These are phyloP conservation scores for Verticillium isaacii DNA, from an alignment of 2,329 filamentous ascomycete genomes.

Conservation along the genomic window DNA sequence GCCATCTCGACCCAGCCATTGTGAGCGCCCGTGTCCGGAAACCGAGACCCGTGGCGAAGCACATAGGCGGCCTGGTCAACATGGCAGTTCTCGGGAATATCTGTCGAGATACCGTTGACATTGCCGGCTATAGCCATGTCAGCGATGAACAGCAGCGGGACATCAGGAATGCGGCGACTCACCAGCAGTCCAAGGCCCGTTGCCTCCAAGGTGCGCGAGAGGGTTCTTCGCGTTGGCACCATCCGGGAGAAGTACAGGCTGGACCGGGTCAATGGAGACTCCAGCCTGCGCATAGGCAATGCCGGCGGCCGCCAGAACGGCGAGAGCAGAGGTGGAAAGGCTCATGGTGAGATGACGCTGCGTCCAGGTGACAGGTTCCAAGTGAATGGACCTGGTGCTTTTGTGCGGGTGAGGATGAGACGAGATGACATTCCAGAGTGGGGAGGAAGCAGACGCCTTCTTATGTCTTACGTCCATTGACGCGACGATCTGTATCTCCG, in stretches of 20 bases:
- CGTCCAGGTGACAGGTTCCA: neutral
- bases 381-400: neutral
- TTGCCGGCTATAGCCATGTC: constrained; percentile 40
- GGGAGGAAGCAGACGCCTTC: neutral
- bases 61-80: constrained; percentile 59
- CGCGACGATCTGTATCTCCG: neutral
- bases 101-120: constrained; percentile 47
- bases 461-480: neutral
- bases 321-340: neutral
- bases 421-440: neutral
- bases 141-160: neutral
- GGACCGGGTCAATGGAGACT: constrained; percentile 19
- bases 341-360: neutral
- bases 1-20: constrained; percentile 48
- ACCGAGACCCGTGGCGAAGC: constrained; percentile 58
- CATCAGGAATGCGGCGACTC: constrained; percentile 7
- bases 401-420: neutral
- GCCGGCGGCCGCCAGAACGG: constrained; percentile 10
- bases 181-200: constrained; percentile 49
- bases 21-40: constrained; percentile 57
- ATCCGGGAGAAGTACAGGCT: constrained; percentile 20
- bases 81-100: constrained; percentile 49
- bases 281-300: constrained; percentile 12
- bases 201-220: constrained; percentile 44
- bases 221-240: constrained; percentile 30